Evolutionary conservation across 2,329 filamentous ascomycete species (phyloP).

Genomic region (Capronia epimyces): DNA sequence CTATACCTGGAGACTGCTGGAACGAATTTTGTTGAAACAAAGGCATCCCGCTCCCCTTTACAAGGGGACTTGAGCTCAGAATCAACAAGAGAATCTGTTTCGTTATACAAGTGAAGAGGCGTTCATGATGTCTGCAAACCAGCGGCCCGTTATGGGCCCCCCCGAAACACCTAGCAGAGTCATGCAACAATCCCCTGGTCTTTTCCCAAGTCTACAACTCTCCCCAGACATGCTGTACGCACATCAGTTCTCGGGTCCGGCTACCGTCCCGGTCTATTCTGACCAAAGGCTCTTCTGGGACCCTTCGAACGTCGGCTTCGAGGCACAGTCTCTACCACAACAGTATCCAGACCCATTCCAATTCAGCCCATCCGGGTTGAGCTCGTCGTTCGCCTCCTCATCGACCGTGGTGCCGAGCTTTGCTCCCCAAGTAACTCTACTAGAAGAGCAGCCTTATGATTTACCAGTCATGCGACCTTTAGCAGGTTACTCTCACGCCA

Average conservation of each 20-base stretch:
- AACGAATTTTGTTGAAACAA: not conserved
- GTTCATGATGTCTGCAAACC: constrained; percentile 22
- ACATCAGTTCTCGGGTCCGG: constrained; percentile 46
- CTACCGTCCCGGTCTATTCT: constrained; percentile 53
- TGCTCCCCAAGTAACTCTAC: constrained; percentile 8
- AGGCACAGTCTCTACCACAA: constrained; percentile 17
- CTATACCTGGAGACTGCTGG: not conserved
- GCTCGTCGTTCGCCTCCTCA: constrained; percentile 24
- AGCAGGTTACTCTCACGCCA: constrained; percentile 17
- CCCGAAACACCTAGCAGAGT: constrained; percentile 44
- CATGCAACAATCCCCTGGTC: constrained; percentile 40
- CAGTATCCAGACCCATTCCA: constrained; percentile 26
- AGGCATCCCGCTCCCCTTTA: not conserved
- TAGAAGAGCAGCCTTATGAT: constrained; percentile 25
- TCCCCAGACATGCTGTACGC: constrained; percentile 54
- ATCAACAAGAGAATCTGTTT: not conserved
- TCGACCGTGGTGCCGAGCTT: constrained; percentile 26
- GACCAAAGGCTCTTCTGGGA: constrained; percentile 51
- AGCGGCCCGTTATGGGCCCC: constrained; percentile 33
- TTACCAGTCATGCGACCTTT: constrained; percentile 20
- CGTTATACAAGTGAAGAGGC: not conserved
- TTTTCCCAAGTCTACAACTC: constrained; percentile 52
- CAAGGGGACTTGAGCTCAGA: not conserved
- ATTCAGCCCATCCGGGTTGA: constrained; percentile 19
- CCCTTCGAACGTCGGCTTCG: constrained; percentile 26